Evolutionary conservation across 169 alveolate genomes (phyloP), one percentile per base, ranked within the genome.

Genomic region (Theileria annulata): DNA sequence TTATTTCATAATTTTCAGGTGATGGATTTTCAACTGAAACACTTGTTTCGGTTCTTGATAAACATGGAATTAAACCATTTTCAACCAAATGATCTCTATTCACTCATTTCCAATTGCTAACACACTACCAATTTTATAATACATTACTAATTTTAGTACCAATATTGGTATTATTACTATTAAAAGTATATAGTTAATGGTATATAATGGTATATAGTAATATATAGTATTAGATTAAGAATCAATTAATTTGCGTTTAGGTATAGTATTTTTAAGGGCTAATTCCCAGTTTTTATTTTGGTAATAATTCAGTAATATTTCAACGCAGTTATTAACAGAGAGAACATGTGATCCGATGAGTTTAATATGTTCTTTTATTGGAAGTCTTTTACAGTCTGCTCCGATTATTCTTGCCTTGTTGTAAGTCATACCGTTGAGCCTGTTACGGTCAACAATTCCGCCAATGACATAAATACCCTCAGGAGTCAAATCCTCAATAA

Each of bases 371-470:
- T 85, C 92, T 30, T 49, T 48, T 21, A 89, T 81, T 58, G 93
- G 93, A 2, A 87, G 80, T 15, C 92, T 54, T 13, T 78, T 88
- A 27, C 89, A 78, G 25, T 21, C 47, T 8, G 83, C 70, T 4
- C 89, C 90, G 2, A 77, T 37, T 25, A 59, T 59, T 17, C 47
- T 68, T 58, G 93, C 74, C 37, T 75, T 78, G 27, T 67, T 73
- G 31, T 68, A 31, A 0, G 92, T 74, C 8, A 89, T 71, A 3
- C 88, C 86, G 35, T 87, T 87, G 49, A 76, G 67, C 47, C 94
- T 33, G 79, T 89, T 89, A 68, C 92, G 84, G 64, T 89, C 94
- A 2, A 89, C 94, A 2, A 89, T 63, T 58, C 94, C 94, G 23
- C 94, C 94, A 2, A 89, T 79, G n/a, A 89, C 92, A 72, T 89